phyloP scores from a whole-genome alignment of 805 yeast genomes.

The Huiozyma sinensis region DNA sequence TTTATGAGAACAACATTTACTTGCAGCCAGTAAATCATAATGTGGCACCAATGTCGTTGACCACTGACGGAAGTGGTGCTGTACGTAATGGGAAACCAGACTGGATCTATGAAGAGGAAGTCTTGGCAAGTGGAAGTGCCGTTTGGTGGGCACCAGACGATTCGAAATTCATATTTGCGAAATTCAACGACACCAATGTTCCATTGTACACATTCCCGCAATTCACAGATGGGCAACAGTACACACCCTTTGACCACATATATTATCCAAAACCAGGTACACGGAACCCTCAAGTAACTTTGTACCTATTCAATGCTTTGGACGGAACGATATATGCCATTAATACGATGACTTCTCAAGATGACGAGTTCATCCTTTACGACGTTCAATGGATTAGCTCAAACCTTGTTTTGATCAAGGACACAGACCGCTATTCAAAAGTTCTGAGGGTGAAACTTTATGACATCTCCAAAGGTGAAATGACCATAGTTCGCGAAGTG shows the following conservation, averaged over 20 bases:
- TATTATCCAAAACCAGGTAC: conserved; percentile 71
- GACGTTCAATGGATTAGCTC: conserved; percentile 50
- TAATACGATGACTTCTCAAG: conserved; percentile 12
- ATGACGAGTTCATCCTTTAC: conserved; percentile 44
- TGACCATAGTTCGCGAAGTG: conserved; percentile 34
- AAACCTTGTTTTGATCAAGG: conserved; percentile 42
- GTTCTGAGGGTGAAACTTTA: conserved; percentile 39
- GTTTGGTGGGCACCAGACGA: conserved; percentile 71
- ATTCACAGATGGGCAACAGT: conserved; percentile 35
- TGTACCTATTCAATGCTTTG: conserved; percentile 34
- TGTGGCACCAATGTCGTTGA: conserved; percentile 11
- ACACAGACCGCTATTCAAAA: conserved; percentile 54
- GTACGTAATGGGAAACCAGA: conserved; percentile 64
- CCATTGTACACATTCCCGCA: conserved; percentile 41
- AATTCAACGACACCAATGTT: conserved; percentile 51
- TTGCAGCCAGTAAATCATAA: conserved; percentile 30
- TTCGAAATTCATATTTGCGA: conserved; percentile 41
- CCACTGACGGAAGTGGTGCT: conserved; percentile 40
- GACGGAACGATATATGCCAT: conserved; percentile 17
- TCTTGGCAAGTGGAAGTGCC: conserved; percentile 44
- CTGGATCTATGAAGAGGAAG: conserved; percentile 83
- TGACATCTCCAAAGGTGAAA: conserved; percentile 23
- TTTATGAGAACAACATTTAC: conserved; percentile 45
- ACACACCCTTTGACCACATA: conserved; percentile 37
- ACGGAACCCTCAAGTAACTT: conserved; percentile 42